Percentiles rank a stretch among this genome's conserved stretches.
Conservation (phyloP, 2,329 filamentous ascomycete species). For the Ophiognomonia clavigignenti-juglandacearum region DNA sequence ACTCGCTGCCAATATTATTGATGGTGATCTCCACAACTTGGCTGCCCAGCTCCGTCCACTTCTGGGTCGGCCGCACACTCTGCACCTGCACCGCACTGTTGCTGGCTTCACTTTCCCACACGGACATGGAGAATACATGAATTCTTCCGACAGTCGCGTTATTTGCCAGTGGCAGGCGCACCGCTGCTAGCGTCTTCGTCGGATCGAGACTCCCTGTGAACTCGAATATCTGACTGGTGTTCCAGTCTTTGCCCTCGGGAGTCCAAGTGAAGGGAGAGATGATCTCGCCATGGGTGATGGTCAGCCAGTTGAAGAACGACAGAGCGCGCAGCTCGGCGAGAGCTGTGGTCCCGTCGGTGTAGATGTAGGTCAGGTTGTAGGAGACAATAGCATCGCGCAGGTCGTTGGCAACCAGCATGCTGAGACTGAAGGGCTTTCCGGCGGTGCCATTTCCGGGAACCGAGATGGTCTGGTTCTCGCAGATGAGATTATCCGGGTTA, state of each 20-base stretch:
- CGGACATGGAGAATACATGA: conserved; percentile 37
- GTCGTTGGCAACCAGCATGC: conserved; percentile 38
- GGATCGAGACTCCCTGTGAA: conserved; percentile 32
- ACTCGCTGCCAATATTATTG: conserved; percentile 32
- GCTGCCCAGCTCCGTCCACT: conserved; percentile 28
- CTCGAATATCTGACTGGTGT: conserved; percentile 41
- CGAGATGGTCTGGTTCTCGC: conserved; percentile 32
- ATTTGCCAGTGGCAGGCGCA: conserved; percentile 35
- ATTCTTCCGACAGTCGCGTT: conserved; percentile 31
- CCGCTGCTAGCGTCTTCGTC: conserved; percentile 31
- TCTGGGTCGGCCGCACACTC: conserved; percentile 37
- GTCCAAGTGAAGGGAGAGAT: conserved; percentile 38
- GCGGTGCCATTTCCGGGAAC: conserved; percentile 17
- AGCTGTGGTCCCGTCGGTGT: conserved; percentile 35
- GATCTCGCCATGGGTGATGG: conserved; percentile 41
- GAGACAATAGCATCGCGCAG: conserved; percentile 31
- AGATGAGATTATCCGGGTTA: conserved; percentile 37
- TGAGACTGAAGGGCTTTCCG: conserved; percentile 25
- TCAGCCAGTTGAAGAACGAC: conserved; percentile 38
- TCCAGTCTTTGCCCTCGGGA: conserved; percentile 33
- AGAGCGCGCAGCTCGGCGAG: conserved; percentile 37
- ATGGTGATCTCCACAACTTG: conserved; percentile 37
- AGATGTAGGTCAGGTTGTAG: conserved; percentile 37
- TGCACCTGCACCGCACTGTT: conserved; percentile 27
- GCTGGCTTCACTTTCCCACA: conserved; percentile 24